Base-by-base conservation (phyloP, 2,329 filamentous ascomycete genomes). In the Juglanconis sp. region DNA sequence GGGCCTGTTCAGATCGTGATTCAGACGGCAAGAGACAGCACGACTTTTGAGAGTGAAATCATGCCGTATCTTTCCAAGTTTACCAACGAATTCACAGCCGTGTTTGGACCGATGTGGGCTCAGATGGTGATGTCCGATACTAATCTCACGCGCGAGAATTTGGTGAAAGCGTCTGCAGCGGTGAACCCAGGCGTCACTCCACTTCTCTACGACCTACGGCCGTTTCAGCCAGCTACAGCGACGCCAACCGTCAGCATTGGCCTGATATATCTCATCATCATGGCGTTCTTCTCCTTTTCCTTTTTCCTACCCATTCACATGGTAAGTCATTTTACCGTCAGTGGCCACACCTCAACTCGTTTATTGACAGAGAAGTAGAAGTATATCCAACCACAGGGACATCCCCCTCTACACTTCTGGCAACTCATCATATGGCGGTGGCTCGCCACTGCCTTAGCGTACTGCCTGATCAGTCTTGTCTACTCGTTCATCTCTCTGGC, bases 261-360 rank as follows among this genome's bases (percentile, higher is more conserved):
- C 0, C 72, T 88, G 34, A 88, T 89, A 65, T 88, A 88, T 67
- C 73, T 88, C 1, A 88, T 89, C 66, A 88, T 89, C 66, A 77
- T 88, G 46, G 83, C 84, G 0, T 88, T 88, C 74, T 88, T 88
- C 74, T 84, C 80, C 34, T 88, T 86, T 70, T 77, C 80, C 0
- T 88, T 88, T 73, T 85, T 88, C 66, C 74, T 88, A 49, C 86
- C 86, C 0, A 82, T 87, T 13, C 85, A 89, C 69, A 79, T 78
- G 65, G 80, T 73, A 63, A 56, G 68, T 56, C 2, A 6, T 51
- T 17, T 5, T 47, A 9, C 13, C 8, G 44, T 6, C 9, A 31
- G 36, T 11, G 50, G 50, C 46, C 42, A 17, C 8, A 7, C 17
- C 42, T 7, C 13, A 7, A 4, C 38, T 3, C 11, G 6, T 13